These are phyloP conservation scores for Salix udensis DNA, from an alignment of 345 rosid species.

Conservation along the genomic window DNA sequence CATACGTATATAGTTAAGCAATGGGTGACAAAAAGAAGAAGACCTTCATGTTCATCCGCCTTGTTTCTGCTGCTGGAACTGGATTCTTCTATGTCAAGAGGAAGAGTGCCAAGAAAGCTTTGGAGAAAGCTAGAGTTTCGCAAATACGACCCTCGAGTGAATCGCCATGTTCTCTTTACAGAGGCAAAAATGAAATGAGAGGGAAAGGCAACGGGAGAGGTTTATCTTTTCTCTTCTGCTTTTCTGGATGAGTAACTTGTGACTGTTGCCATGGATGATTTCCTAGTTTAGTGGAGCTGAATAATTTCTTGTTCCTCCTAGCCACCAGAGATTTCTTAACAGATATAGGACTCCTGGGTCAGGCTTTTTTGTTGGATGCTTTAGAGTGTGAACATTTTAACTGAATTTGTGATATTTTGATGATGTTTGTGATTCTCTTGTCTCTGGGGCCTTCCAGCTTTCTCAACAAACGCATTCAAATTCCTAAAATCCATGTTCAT, in stretches of 20 bases:
- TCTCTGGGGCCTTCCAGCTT: no score
- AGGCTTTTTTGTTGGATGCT: no score
- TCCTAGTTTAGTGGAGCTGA: not conserved
- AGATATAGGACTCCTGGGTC: no score
- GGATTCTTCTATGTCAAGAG: constrained; percentile 94
- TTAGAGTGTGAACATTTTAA: no score
- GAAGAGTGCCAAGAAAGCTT: constrained; percentile 72
- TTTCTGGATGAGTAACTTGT: not conserved
- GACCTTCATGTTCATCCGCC: constrained; percentile 83
- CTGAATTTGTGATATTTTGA: no score
- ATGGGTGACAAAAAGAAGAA: constrained; percentile 94
- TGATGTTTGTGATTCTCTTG: no score
- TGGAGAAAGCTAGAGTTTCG: constrained; percentile 93
- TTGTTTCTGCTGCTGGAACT: constrained; percentile 93
- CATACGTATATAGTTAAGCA: not conserved
- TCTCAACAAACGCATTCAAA: no score
- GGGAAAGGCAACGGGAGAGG: not conserved
- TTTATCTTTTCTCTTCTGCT: not conserved
- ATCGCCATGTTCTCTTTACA: constrained; percentile 85
- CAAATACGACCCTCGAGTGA: constrained; percentile 87
- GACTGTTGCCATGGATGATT: not conserved
- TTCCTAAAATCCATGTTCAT: no score
- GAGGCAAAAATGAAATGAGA: constrained; percentile 89
- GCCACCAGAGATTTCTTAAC: no score
- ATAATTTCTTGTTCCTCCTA: no score